Percentiles rank a stretch among this genome's conserved stretches.
Evolutionary conservation across 805 yeast genomes (phyloP).

Genomic region (Limtongozyma cylindracea): DNA sequence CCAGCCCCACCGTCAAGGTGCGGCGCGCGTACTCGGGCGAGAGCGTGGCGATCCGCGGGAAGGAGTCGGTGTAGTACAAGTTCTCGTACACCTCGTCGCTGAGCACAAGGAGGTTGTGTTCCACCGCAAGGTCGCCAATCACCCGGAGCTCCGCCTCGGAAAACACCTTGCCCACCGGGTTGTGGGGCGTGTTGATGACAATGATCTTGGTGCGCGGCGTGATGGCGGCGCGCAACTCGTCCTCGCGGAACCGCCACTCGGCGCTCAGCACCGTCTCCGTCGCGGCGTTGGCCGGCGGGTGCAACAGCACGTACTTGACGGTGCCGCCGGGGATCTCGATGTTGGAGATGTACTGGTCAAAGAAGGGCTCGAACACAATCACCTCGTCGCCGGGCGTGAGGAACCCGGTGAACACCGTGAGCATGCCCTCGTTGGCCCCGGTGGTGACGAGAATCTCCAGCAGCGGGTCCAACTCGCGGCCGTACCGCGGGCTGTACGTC

Average conservation of each 20-base stretch:
- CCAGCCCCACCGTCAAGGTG: conserved; percentile 85
- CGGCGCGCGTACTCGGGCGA: conserved; percentile 52
- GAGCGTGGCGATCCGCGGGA: conserved; percentile 68
- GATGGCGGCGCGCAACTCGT: conserved; percentile 47
- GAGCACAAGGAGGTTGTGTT: conserved; percentile 58
- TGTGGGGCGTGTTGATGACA: conserved; percentile 84
- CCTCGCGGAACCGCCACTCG: conserved; percentile 76
- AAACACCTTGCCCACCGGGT: conserved; percentile 86
- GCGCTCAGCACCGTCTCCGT: conserved; percentile 42
- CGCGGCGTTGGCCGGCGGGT: conserved; percentile 56
- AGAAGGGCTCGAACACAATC: conserved; percentile 89
- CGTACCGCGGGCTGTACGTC: conserved; percentile 46
- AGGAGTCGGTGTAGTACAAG: conserved; percentile 39
- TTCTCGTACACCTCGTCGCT: conserved; percentile 95
- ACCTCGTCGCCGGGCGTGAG: conserved; percentile 81
- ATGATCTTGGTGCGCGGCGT: conserved; percentile 60
- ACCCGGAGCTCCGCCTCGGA: conserved; percentile 43
- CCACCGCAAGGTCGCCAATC: conserved; percentile 66
- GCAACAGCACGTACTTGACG: conserved; percentile 65
- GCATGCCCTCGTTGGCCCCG: conserved; percentile 94
- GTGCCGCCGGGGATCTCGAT: conserved; percentile 87
- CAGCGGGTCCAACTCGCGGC: conserved; percentile 24
- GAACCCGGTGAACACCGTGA: conserved; percentile 65
- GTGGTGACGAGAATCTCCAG: conserved; percentile 65
- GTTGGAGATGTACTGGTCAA: conserved; percentile 89